Conservation (phyloP, 2,329 filamentous ascomycete genomes). For the Berkeleyomyces basicola region DNA sequence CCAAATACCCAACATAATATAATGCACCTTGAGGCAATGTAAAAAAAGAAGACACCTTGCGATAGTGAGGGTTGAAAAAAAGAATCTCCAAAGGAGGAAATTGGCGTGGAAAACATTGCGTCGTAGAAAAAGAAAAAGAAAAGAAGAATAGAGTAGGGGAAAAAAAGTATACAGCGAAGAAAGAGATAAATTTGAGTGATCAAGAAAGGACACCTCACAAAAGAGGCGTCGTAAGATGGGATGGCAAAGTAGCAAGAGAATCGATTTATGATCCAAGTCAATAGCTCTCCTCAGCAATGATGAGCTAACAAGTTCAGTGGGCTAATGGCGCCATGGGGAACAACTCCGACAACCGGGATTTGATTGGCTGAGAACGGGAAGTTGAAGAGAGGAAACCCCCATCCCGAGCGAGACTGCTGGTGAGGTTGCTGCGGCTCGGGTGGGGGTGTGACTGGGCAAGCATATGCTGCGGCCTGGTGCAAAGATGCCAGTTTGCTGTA, state of each 20-base stretch:
- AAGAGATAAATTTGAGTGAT: not conserved
- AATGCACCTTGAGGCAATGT: not conserved
- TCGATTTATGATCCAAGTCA: not conserved
- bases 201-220: not conserved
- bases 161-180: conserved; percentile 6
- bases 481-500: not conserved
- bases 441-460: not conserved
- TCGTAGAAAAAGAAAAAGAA: conserved; percentile 2
- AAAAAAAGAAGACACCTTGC: not conserved
- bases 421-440: not conserved
- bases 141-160: conserved; percentile 1
- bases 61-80: not conserved
- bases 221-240: not conserved
- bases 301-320: conserved; percentile 5
- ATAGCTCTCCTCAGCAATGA: conserved; percentile 5
- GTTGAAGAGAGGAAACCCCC: not conserved
- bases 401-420: not conserved
- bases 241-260: not conserved
- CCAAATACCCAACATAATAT: not conserved
- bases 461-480: not conserved
- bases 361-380: not conserved
- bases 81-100: not conserved
- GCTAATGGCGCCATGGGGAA: not conserved
- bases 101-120: not conserved
- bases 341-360: not conserved